Percentiles rank a stretch among this genome's conserved stretches.
Evolutionary conservation across 331 rosid species (phyloP).

Genomic region (Spiraea crenata): DNA sequence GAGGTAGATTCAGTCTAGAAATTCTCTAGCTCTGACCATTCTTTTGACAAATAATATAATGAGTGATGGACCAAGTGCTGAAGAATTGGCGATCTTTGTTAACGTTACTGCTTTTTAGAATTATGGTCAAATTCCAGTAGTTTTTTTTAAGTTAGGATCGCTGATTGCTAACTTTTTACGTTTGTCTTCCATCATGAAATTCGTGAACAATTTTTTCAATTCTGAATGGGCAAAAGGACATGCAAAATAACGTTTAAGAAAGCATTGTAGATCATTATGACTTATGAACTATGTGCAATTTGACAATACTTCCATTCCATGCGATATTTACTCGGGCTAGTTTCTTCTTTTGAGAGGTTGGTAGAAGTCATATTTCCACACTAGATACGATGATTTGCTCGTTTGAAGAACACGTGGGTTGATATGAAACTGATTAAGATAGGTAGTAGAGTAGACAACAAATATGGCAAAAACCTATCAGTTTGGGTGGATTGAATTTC

Average conservation of each 20-base stretch:
- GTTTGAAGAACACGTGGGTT: background rate
- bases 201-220: background rate
- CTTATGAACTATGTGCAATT: too few relatives aligned
- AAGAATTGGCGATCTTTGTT: too few relatives aligned
- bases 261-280: too few relatives aligned
- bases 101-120: too few relatives aligned
- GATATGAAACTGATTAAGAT: background rate
- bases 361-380: background rate
- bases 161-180: background rate
- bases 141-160: too few relatives aligned
- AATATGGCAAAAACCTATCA: background rate
- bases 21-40: conserved; percentile 10
- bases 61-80: background rate
- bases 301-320: too few relatives aligned
- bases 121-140: too few relatives aligned
- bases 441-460: background rate
- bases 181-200: background rate
- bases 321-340: background rate
- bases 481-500: conserved; percentile 8
- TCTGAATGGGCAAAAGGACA: too few relatives aligned
- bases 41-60: conserved; percentile 13
- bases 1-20: conserved; percentile 12
- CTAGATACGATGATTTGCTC: background rate
- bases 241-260: too few relatives aligned
- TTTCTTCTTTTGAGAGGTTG: background rate